These are phyloP conservation scores for Crithidia fasciculata DNA, from an alignment of 208 protist genomes.

Conservation along the genomic window DNA sequence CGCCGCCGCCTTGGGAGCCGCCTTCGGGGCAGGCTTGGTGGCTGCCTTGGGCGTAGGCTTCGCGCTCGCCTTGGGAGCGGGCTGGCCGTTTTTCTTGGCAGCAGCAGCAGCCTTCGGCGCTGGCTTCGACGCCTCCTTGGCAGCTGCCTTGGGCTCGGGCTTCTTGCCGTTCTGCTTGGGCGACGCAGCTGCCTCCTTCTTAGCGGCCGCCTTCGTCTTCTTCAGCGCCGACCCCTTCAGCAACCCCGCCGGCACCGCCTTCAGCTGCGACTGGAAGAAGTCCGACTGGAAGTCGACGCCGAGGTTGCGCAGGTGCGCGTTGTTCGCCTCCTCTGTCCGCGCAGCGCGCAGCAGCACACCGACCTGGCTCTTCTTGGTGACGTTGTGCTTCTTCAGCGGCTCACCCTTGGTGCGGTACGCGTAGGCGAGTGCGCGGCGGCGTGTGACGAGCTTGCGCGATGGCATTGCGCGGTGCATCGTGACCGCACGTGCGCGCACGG, in stretches of 20 bases:
- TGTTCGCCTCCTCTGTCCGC: constrained; percentile 74
- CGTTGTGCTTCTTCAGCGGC: constrained; percentile 68
- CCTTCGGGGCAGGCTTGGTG: not conserved
- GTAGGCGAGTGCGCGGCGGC: constrained; percentile 69
- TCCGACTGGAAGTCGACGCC: constrained; percentile 72
- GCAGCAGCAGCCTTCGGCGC: not conserved
- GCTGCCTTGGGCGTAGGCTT: not conserved
- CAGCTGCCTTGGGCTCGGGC: constrained; percentile 1
- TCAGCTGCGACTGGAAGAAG: constrained; percentile 72
- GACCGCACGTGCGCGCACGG: constrained; percentile 64
- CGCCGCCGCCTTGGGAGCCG: constrained; percentile 7
- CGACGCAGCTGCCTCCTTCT: constrained; percentile 1
- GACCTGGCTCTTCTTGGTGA: constrained; percentile 57
- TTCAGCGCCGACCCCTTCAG: constrained; percentile 16
- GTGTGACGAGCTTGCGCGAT: constrained; percentile 57
- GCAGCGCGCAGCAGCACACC: constrained; percentile 74
- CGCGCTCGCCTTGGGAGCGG: not conserved
- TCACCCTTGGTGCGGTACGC: constrained; percentile 66
- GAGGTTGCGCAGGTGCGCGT: constrained; percentile 67
- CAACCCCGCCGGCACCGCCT: constrained; percentile 38
- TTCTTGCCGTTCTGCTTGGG: constrained; percentile 7
- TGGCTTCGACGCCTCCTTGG: not conserved
- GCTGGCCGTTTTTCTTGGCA: too few species aligned
- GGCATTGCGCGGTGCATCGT: constrained; percentile 82
- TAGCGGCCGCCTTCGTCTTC: not conserved